A percentile compares a stretch with the other conserved stretches of the same genome.
Evolutionary conservation across 306 rosid genomes (phyloP).

Genomic region (Gastrolobium villosum): DNA sequence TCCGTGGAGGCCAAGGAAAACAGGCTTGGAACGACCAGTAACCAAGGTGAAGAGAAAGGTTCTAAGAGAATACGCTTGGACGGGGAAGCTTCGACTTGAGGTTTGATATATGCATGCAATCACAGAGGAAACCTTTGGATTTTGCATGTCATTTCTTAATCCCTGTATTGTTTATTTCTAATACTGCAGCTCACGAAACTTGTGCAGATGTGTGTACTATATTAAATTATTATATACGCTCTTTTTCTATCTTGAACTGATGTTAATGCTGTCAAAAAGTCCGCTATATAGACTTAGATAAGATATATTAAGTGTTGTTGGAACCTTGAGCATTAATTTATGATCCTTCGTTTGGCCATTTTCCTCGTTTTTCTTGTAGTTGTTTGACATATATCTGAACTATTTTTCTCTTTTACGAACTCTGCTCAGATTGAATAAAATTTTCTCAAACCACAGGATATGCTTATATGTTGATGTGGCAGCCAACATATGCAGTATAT

Average conservation of each 20-base stretch:
- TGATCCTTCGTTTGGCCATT: conserved; percentile 52
- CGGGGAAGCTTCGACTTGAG: conserved; percentile 69
- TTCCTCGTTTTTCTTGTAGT: conserved; percentile 23
- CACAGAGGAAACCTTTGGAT: conserved; percentile 60
- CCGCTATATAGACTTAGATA: conserved; percentile 52
- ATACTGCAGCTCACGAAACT: conserved; percentile 69
- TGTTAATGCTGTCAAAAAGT: conserved; percentile 55
- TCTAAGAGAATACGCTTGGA: conserved; percentile 82
- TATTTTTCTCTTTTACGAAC: background rate
- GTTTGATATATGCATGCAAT: conserved; percentile 59
- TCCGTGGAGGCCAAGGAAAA: conserved; percentile 79
- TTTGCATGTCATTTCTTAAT: conserved; percentile 51
- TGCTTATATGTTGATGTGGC: conserved; percentile 1
- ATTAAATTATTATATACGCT: conserved; percentile 58
- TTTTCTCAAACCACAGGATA: background rate
- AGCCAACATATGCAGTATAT: background rate
- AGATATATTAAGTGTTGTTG: conserved; percentile 45
- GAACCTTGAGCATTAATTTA: conserved; percentile 50
- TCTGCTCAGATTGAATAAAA: background rate
- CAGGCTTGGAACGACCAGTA: conserved; percentile 55
- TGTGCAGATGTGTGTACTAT: conserved; percentile 72
- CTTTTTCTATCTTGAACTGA: conserved; percentile 56
- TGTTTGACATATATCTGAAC: conserved; percentile 9
- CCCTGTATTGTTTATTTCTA: conserved; percentile 45
- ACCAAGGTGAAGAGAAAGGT: conserved; percentile 77